These are phyloP conservation scores for Sclerotinia sclerotiorum DNA, from an alignment of 2,329 filamentous ascomycete species.

Conservation along the genomic window DNA sequence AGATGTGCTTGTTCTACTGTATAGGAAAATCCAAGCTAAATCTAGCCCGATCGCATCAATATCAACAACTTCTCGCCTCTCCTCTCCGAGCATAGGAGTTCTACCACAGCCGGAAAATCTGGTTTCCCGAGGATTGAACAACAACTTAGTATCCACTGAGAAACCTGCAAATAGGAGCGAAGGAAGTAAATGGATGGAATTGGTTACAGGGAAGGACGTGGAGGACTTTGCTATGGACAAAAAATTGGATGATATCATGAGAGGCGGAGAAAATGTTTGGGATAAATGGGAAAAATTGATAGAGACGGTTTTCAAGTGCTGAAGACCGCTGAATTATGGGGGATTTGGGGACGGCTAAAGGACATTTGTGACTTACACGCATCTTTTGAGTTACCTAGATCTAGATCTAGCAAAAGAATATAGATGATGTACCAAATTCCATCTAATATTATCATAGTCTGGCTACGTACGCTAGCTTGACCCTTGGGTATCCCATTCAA, in stretches of 20 bases:
- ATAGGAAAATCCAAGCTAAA: not conserved
- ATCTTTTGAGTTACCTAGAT: not conserved
- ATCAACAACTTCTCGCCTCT: no score
- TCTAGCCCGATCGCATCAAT: no score
- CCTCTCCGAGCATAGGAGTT: not conserved
- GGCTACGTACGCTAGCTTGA: not conserved
- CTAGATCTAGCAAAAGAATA: not conserved
- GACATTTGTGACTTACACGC: no score
- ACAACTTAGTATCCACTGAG: not conserved
- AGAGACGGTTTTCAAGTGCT: not conserved
- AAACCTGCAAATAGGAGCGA: not conserved
- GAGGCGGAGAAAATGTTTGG: not conserved
- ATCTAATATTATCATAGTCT: no score
- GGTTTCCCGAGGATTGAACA: not conserved
- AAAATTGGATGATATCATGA: not conserved
- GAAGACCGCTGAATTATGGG: not conserved
- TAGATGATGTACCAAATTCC: no score
- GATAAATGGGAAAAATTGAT: constrained; percentile 1
- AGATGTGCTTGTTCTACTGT: not conserved
- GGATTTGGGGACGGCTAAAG: not conserved
- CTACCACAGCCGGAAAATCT: not conserved
- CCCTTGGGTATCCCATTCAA: not conserved
- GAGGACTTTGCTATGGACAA: not conserved
- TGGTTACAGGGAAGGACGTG: no score
- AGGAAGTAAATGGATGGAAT: not conserved